Conservation (phyloP, 2,329 filamentous ascomycete genomes). For the Ophiostoma ips region DNA sequence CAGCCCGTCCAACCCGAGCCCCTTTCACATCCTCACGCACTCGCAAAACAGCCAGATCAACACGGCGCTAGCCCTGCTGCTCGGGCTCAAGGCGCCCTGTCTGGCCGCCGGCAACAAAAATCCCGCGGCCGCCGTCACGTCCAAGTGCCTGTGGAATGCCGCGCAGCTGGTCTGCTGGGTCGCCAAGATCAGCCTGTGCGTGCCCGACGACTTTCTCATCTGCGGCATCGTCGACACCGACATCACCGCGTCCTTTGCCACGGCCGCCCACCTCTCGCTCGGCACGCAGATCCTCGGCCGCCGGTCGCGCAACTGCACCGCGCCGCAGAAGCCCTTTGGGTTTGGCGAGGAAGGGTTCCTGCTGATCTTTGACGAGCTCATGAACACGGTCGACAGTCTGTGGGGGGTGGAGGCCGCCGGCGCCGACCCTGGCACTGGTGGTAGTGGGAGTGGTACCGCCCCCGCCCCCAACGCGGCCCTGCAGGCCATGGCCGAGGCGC, state of each 20-base stretch:
- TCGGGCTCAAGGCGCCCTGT: neutral
- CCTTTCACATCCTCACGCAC: constrained; percentile 7
- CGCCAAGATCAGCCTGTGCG: constrained; percentile 5
- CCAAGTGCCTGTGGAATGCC: neutral
- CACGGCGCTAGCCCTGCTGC: neutral
- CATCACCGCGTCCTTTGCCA: constrained; percentile 6
- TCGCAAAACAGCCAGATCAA: constrained; percentile 6
- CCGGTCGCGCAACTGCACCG: neutral
- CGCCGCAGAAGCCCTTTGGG: neutral
- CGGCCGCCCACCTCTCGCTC: constrained; percentile 6
- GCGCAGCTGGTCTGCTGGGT: constrained; percentile 3
- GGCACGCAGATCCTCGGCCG: constrained; percentile 4
- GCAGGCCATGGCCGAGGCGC: neutral
- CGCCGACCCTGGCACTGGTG: no score
- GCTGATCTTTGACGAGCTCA: constrained; percentile 4
- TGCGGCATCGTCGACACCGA: constrained; percentile 7
- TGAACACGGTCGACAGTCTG: constrained; percentile 1
- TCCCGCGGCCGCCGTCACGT: neutral
- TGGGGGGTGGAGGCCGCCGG: constrained; percentile 3
- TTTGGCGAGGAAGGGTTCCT: constrained; percentile 7
- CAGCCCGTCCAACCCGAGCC: constrained; percentile 4
- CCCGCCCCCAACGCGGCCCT: no score
- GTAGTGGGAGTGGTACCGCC: no score
- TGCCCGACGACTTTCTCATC: constrained; percentile 7
- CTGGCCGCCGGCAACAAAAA: neutral